Evolutionary conservation across 1,284 basidiomycete species (phyloP), one percentile per base, ranked within the genome.

Genomic region (Cystobasidium pallidum): DNA sequence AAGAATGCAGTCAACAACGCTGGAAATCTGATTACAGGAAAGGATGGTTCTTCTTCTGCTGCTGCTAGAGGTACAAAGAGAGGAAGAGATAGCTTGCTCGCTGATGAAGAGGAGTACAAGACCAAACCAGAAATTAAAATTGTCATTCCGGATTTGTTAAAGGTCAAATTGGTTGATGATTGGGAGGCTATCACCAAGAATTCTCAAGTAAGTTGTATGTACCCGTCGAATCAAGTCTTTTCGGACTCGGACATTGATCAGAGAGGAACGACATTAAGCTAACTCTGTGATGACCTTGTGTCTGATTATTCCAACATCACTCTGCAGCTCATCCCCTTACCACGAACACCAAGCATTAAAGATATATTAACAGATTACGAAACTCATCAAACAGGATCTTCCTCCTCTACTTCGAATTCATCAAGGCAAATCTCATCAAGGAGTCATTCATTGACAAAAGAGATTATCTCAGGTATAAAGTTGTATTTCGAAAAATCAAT

Each of bases 131-230:
- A 98, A 78, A 89, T 99, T 85, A 93, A 92, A 81, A 85, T 99
- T 58, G 86, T 85, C 66, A 88, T 98, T 15, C 96, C 95, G 0
- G 94, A 98, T 77, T 81, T 86, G 17, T 85, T 99, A 75, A 98
- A 98, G 81, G 85, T 90, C 36, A 86, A 91, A 73, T 85, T 99
- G 17, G 94, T 99, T 0, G 94, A 99, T 78, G 96, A 99, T 78
- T 99, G 95, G 95, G 95, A 99, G 82, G 88, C 89, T 19, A 88
- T 99, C 51, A 99, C 95, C 66, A 98, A 97, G 83, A 92, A 94
- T 79, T 89, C 88, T 78, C 90, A 91, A 86, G 92, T 89, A 61
- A 54, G 83, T 62, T 45, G 15, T 19, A 45, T 45, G 43, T 13
- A 45, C n/a, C 43, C 43, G n/a, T 45, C 43, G n/a, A n/a, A n/a